Evolutionary conservation across 768 basidiomycete species (phyloP), one percentile per base, ranked within the genome.

Genomic region (Calocera viscosa): DNA sequence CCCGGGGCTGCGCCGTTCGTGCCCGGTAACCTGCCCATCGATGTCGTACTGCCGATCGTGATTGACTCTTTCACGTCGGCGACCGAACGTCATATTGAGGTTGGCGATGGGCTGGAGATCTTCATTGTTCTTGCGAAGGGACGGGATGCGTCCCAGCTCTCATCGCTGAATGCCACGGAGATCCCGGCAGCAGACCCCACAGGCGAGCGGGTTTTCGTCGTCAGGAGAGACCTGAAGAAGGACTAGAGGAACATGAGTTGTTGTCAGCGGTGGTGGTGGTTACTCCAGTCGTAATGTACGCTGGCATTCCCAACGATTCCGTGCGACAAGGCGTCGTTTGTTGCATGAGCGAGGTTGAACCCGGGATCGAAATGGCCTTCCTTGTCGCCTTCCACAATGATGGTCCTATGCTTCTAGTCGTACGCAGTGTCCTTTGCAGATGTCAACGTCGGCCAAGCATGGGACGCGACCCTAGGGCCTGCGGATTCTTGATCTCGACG

Each of bases 1-100:
- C 82, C 84, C 10, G 89, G 88, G 47, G 83, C 82, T 38, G 79
- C 84, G 47, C 88, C 91, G 72, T 60, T 60, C 53, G 26, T 74
- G 28, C 92, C 95, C 24, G 79, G 80, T 43, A 90, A 94, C 77
- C 79, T 98, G 47, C 89, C 94, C 17, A 80, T 99, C 67, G 74
- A 81, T 26, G 85, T 85, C 12, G 93, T 97, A 8, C 79, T 96
- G 65, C 79, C 84, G 33, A 84, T 99, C 75, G 91, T 97, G 72
- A 89, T 92, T 68, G 95, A 99, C 79, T 91, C 92, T 10, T 99
- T 98, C 77, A 95, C 94, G 30, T 85, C 91, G 70, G 96, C 96
- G 30, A 98, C 96, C 16, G 96, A 99, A 79, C 86, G 96, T 70
- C 95, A 98, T 77, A 98, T 98, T 74, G 94, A 98, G 85, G 94